Base-by-base conservation (phyloP, 495 filamentous ascomycete species). In the Penicillium psychrofluorescens region DNA sequence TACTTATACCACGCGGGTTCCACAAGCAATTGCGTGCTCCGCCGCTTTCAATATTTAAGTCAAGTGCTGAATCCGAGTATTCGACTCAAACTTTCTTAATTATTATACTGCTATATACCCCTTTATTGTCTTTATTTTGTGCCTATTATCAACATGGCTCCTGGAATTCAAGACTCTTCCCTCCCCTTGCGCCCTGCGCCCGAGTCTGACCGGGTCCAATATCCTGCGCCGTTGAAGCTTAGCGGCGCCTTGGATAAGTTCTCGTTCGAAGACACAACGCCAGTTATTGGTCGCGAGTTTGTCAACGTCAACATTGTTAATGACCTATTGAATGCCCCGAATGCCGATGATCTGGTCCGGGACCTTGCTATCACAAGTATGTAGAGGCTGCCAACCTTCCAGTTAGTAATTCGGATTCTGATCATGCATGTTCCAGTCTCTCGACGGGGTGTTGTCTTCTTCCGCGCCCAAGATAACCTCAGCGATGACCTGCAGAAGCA, bases 371-470 rank as follows among this genome's bases (percentile, higher is more conserved):
- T 56, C 29, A 56, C 53, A 27, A 53, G 50, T 56, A 46, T 10
- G 36, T 22, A n/a, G 32, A 34, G 10, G 32, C 32, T 30, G 14
- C 16, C 4, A 31, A 5, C 6, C 36, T 12, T 16, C 39, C 8
- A 15, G 11, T 4, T 16, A 7, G 16, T 28, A 12, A 9, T 38
- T 6, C 9, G 11, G 1, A 29, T 13, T 4, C 27, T 31, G 11
- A 33, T 11, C 42, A n/a, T 14, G 1, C 7, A 11, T 27, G 3
- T 8, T 12, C 11, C 11, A 86, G 83, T 86, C 52, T 86, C 83
- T 11, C 74, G 79, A 47, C 77, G 84, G 5, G 82, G 82, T 22
- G 84, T 88, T 0, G 83, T 88, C 35, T 85, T 85, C 67, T 85
- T 88, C 66, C 77, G 83, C 16, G 67, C 71, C 31, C 84, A 87